Evolutionary conservation across 1,284 basidiomycete genomes (phyloP), one percentile per base, ranked within the genome.

Genomic region (Rhizoctonia solani): DNA sequence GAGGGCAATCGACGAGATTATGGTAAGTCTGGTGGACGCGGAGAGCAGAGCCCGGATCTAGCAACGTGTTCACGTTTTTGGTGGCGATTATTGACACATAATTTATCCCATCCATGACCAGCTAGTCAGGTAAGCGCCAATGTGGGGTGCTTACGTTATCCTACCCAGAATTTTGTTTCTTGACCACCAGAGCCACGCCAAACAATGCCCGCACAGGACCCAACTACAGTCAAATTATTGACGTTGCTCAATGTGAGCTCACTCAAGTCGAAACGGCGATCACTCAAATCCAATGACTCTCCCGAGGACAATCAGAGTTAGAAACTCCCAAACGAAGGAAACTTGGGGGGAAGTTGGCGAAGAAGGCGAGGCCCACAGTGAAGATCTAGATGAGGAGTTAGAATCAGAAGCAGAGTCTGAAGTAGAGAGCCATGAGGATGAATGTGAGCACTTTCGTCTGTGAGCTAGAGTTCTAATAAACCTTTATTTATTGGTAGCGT

Each of bases 241-340:
- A 99, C 97, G 0, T 85, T 99, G 1, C 83, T 99, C 30, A 99
- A 99, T 77, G 93, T 98, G 1, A 93, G 92, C 54, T 92, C 94
- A 0, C 85, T 80, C 30, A 80, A 74, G 49, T 76, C 77, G 9
- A 73, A 72, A 50, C 76, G 75, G 50, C 52, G 68, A 23, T 67
- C 54, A 46, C 85, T 6, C 25, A 66, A 65, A 88, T 85, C 72
- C 76, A 47, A 66, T 42, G 65, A 67, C 23, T 25, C 70, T 21
- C 34, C 59, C 46, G 59, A 46, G 34, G 70, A 63, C 69, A 71
- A 71, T 69, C 69, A 69, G 52, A 69, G 70, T 68, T 69, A 25
- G 47, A 61, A 52, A 55, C 49, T 21, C 68, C 70, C 39, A 69
- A 55, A 39, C 53, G 47, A 55, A 68, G 63, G 54, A 74, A 61